Conservation (phyloP, 768 basidiomycete genomes). For the Suillus americanus region DNA sequence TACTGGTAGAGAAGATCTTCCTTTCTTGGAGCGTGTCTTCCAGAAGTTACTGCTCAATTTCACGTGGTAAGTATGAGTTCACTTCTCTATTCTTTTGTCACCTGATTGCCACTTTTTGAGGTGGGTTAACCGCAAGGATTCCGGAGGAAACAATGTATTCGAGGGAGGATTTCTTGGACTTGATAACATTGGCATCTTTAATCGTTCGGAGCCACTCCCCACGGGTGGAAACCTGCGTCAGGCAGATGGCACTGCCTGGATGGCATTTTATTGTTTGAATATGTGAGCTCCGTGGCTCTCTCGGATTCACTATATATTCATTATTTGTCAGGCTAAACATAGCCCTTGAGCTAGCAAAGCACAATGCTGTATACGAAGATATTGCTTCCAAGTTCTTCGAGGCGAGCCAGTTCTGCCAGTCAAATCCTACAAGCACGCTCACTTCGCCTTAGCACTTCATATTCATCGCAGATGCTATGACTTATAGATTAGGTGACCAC, state of each 20-base stretch:
- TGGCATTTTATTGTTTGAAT: conserved; percentile 98
- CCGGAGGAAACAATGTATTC: conserved; percentile 93
- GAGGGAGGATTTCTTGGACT: conserved; percentile 98
- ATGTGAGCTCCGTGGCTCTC: conserved; percentile 55
- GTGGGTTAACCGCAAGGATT: conserved; percentile 99
- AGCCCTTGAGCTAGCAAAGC: conserved; percentile 95
- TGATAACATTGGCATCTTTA: conserved; percentile 98
- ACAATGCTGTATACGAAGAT: conserved; percentile 97
- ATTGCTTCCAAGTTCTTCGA: conserved; percentile 99
- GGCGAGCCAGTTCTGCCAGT: conserved; percentile 36
- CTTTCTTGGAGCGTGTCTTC: conserved; percentile 96
- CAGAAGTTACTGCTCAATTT: conserved; percentile 96
- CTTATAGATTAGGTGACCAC: conserved; percentile 76
- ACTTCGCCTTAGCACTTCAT: conserved; percentile 77
- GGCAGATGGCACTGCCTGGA: conserved; percentile 99
- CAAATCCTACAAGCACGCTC: conserved; percentile 8
- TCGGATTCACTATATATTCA: conserved; percentile 6
- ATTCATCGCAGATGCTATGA: conserved; percentile 99
- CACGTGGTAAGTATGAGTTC: conserved; percentile 66
- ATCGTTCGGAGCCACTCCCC: conserved; percentile 94
- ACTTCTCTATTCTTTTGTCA: neutral
- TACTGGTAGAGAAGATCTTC: conserved; percentile 84
- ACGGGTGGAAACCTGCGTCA: conserved; percentile 94
- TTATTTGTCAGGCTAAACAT: conserved; percentile 76
- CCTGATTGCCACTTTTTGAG: conserved; percentile 33